phyloP scores from a whole-genome alignment of 805 yeast species.

The Cyberlindnera mycetangii region DNA sequence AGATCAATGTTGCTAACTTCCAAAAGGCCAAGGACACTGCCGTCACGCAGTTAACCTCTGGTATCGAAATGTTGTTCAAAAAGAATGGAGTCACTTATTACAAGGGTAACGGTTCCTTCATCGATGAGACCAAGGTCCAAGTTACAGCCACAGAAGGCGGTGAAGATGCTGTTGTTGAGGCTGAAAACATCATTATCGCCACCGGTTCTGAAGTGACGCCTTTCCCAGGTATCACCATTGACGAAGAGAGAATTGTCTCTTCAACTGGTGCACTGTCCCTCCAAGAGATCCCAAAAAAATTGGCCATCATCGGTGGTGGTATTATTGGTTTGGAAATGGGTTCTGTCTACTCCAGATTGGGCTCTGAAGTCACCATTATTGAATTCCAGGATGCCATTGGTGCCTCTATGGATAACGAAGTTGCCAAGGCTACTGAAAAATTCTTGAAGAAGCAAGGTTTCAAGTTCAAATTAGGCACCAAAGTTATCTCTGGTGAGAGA shows the following conservation, averaged over 20 bases:
- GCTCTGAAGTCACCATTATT: slow-evolving; percentile 90
- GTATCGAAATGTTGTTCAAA: slow-evolving; percentile 92
- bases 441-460: slow-evolving; percentile 92
- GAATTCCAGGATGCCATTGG: slow-evolving; percentile 92
- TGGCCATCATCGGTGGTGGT: slow-evolving; percentile 98
- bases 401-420: slow-evolving; percentile 98
- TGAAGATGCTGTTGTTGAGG: slow-evolving; percentile 68
- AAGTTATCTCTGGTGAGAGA: slow-evolving; percentile 83
- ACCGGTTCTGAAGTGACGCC: slow-evolving; percentile 99
- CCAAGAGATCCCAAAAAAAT: slow-evolving; percentile 85
- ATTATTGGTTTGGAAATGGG: slow-evolving; percentile 99
- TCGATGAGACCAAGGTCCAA: slow-evolving; percentile 71
- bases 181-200: slow-evolving; percentile 90
- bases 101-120: slow-evolving; percentile 89
- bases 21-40: slow-evolving; percentile 91
- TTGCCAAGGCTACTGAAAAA: slow-evolving; percentile 86
- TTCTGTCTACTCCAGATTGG: slow-evolving; percentile 93
- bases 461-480: slow-evolving; percentile 88
- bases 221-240: slow-evolving; percentile 96
- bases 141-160: slow-evolving; percentile 87
- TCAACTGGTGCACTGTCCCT: slow-evolving; percentile 90
- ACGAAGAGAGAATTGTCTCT: slow-evolving; percentile 94
- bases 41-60: slow-evolving; percentile 86
- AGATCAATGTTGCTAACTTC: slow-evolving; percentile 71
- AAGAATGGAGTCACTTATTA: slow-evolving; percentile 92